Conservation (phyloP, 2,329 filamentous ascomycete genomes). For the Remersonia thermophila region DNA sequence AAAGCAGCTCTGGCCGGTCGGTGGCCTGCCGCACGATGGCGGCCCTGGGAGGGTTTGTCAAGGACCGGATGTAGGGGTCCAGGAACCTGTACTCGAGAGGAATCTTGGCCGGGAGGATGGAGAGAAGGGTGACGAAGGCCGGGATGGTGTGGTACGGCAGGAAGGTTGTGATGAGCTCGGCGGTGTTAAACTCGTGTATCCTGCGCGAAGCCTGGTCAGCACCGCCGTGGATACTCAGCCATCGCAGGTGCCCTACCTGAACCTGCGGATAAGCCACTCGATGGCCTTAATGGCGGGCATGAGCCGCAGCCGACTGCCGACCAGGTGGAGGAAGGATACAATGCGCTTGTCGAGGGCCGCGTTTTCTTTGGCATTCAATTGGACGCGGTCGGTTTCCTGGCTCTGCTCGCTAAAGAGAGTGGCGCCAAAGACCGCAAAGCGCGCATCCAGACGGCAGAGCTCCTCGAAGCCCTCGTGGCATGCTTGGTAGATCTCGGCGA, state of each 20-base stretch:
- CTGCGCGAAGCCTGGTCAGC: conserved; percentile 32
- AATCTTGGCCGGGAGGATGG: conserved; percentile 68
- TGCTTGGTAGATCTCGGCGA: conserved; percentile 75
- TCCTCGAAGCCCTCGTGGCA: conserved; percentile 87
- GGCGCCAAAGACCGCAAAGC: conserved; percentile 61
- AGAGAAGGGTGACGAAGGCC: conserved; percentile 73
- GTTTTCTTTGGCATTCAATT: conserved; percentile 75
- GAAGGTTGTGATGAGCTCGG: conserved; percentile 68
- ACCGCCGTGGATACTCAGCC: conserved; percentile 1
- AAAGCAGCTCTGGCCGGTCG: conserved; percentile 64
- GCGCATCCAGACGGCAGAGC: conserved; percentile 71
- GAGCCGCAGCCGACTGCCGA: conserved; percentile 63
- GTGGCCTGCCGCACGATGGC: conserved; percentile 74
- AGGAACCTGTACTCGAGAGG: conserved; percentile 72
- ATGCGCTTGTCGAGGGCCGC: conserved; percentile 64
- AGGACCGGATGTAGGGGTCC: conserved; percentile 68
- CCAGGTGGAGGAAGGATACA: conserved; percentile 71
- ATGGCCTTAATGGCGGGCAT: conserved; percentile 82
- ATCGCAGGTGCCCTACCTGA: conserved; percentile 45
- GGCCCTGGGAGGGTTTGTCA: conserved; percentile 64
- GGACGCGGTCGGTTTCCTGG: conserved; percentile 72
- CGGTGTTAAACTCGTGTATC: conserved; percentile 83
- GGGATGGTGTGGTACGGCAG: conserved; percentile 83
- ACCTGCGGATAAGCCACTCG: conserved; percentile 81
- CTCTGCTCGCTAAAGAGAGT: conserved; percentile 92